phyloP scores from a whole-genome alignment of 2,329 filamentous ascomycete species.

The Aspergillus costaricaensis region DNA sequence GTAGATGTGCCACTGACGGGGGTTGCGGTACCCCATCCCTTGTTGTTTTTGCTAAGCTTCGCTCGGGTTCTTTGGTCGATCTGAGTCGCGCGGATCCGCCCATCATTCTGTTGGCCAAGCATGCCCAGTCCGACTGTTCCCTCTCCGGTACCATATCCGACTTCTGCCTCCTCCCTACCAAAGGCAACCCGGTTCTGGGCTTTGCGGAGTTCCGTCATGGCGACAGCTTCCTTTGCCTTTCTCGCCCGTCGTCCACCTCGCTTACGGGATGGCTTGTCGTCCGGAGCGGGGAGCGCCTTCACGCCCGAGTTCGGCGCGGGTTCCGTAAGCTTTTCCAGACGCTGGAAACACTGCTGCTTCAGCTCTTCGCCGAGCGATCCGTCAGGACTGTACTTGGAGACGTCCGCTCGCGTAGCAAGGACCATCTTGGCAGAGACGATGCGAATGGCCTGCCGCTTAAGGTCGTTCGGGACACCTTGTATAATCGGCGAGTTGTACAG shows the following conservation, averaged over 20 bases:
- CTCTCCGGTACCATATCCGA: conserved; percentile 85
- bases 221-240: conserved; percentile 94
- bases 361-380: conserved; percentile 82
- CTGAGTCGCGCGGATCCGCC: conserved; percentile 83
- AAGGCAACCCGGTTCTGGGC: conserved; percentile 96
- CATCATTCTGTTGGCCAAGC: conserved; percentile 86
- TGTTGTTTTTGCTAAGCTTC: conserved; percentile 91
- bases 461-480: conserved; percentile 76
- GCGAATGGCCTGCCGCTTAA: conserved; percentile 91
- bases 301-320: conserved; percentile 85
- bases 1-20: conserved; percentile 66
- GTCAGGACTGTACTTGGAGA: conserved; percentile 76
- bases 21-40: conserved; percentile 80
- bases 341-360: conserved; percentile 77
- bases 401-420: conserved; percentile 87
- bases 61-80: conserved; percentile 92
- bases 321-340: conserved; percentile 89
- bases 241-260: conserved; percentile 85
- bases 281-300: conserved; percentile 84
- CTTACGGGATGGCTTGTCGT: conserved; percentile 92
- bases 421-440: conserved; percentile 93
- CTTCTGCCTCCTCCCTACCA: conserved; percentile 90
- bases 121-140: conserved; percentile 87
- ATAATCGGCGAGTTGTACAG: conserved; percentile 92
- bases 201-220: conserved; percentile 95